phyloP scores from a whole-genome alignment of 768 basidiomycete genomes.

The Cystobasidium onofrii region DNA sequence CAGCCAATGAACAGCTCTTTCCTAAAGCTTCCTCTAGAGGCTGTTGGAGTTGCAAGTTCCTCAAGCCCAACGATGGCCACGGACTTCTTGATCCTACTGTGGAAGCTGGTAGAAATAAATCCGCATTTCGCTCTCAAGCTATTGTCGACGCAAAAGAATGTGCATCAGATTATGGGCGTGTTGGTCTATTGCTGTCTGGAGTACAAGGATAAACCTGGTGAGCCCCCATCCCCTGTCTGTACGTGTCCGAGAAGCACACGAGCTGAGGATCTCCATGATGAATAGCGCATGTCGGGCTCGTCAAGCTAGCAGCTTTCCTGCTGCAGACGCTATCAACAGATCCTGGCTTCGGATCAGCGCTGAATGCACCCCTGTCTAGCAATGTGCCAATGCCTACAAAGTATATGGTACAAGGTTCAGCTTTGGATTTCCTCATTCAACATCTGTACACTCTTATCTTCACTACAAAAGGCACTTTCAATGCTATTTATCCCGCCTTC shows the following conservation, averaged over 20 bases:
- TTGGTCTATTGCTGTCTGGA: constrained; percentile 74
- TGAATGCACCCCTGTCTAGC: constrained; percentile 11
- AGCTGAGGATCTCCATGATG: no score
- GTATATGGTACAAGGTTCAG: constrained; percentile 46
- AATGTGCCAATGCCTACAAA: constrained; percentile 11
- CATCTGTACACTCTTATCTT: constrained; percentile 83
- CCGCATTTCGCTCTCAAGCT: constrained; percentile 88
- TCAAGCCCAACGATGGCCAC: constrained; percentile 9
- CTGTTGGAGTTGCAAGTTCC: constrained; percentile 1
- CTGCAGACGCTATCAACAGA: constrained; percentile 85
- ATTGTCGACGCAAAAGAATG: constrained; percentile 68
- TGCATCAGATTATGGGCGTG: constrained; percentile 64
- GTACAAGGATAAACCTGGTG: constrained; percentile 74
- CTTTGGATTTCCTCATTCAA: constrained; percentile 75
- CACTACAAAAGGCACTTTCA: constrained; percentile 66
- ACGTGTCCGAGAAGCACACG: no score
- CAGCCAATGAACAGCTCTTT: constrained; percentile 55
- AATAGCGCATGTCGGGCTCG: constrained; percentile 65
- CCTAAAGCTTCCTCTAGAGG: constrained; percentile 23
- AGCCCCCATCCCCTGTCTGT: constrained; percentile 48
- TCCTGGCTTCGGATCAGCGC: constrained; percentile 57
- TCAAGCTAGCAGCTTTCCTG: constrained; percentile 81
- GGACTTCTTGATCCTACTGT: constrained; percentile 51
- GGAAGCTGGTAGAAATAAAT: constrained; percentile 88
- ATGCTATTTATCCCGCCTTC: constrained; percentile 81